phyloP scores from a whole-genome alignment of 805 yeast genomes.

The Saccharomycopsis sp. region DNA sequence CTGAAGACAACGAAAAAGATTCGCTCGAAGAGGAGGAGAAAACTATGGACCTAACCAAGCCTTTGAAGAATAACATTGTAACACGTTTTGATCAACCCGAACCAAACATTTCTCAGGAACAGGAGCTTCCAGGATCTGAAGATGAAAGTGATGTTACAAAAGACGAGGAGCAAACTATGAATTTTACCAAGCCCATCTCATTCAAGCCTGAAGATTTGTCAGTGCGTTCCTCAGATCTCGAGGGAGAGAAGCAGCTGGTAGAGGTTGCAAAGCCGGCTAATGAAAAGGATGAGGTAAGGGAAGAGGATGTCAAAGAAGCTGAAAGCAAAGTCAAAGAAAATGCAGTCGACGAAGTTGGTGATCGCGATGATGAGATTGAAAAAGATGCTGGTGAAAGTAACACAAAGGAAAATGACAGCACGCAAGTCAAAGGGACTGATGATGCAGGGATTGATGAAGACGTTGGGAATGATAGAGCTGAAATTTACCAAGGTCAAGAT shows the following conservation, averaged over 20 bases:
- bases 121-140: neutral
- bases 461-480: too few relatives aligned
- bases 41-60: constrained; percentile 20
- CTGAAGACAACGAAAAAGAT: neutral
- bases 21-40: constrained; percentile 9
- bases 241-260: too few relatives aligned
- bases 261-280: neutral
- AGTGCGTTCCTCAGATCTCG: neutral
- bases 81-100: neutral
- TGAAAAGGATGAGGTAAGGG: neutral
- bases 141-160: neutral
- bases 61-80: constrained; percentile 2
- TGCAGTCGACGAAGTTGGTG: too few relatives aligned
- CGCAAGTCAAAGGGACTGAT: too few relatives aligned
- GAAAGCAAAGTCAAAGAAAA: too few relatives aligned
- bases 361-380: too few relatives aligned
- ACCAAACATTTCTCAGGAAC: too few relatives aligned
- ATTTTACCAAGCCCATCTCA: constrained; percentile 23
- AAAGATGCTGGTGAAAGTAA: neutral
- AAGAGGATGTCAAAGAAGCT: neutral
- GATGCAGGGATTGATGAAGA: too few relatives aligned
- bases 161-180: constrained; percentile 26
- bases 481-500: too few relatives aligned
- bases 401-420: neutral
- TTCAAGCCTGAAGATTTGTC: neutral